Base-by-base conservation (phyloP, 768 basidiomycete genomes). In the Boletellus emodensis region DNA sequence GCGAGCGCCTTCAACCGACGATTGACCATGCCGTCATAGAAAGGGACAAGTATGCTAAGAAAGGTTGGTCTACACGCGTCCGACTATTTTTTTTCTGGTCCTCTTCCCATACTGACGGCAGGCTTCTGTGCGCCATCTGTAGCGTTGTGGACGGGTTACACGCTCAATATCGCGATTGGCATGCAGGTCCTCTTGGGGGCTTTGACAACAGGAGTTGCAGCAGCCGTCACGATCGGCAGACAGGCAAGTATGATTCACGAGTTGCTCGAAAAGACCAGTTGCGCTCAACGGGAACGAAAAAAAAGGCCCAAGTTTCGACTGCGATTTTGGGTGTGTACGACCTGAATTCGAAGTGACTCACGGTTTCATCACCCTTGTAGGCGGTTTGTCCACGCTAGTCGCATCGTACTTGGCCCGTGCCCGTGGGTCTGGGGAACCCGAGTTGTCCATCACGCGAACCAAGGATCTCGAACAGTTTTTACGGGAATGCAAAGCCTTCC, bases 361-460 rank as follows among this genome's bases (percentile, higher is more conserved):
- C 34, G 6, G 1, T 6, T 41, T 46, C 26, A 56, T 15, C 15
- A 28, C 36, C 7, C 17, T 18, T 46, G 0, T 15, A 81, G 84
- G 87, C 30, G 86, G 81, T n/a, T 49, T 84, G 11, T 66, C 85
- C 4, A 90, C 87, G 0, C 18, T 88, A 17, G 76, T 83, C 13
- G 85, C 87, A 15, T 83, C 85, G 2, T 89, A 84, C 64, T 73
- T 90, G 22, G 87, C 87, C 3, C 80, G 82, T 12, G 75, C 78
- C 22, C 79, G 85, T 24, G 84, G 85, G 11, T 81, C 84, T 0
- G 78, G 79, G 34, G 87, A 89, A 56, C 87, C 87, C 2, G 84
- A 88, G 53, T 45, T 75, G n/a, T 85, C 84, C 0, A 71, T 74
- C 28, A 62, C 70, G 3, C 77, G 80, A 11, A 72, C 72, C 4